Percentiles rank a stretch among this genome's conserved stretches.
phyloP scores from a whole-genome alignment of 257 asterid genomes.

The Scutellaria baicalensis region DNA sequence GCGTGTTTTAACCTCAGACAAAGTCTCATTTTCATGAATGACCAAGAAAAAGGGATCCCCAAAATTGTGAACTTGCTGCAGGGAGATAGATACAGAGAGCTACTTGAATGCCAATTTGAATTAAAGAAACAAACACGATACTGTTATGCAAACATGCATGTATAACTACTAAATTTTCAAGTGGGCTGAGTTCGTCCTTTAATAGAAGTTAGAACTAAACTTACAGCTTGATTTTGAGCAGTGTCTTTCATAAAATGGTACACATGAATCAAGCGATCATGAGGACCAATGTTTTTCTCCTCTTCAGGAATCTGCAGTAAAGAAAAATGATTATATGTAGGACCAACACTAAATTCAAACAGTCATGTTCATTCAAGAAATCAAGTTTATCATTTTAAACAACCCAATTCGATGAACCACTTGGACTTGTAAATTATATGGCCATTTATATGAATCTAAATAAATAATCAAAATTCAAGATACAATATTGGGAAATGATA shows the following conservation, averaged over 20 bases:
- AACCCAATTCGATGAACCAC: background rate
- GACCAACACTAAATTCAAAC: background rate
- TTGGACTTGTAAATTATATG: background rate
- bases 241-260: constrained; percentile 54
- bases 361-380: background rate
- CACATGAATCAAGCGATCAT: constrained; percentile 52
- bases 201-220: constrained; percentile 11
- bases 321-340: background rate
- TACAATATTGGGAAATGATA: background rate
- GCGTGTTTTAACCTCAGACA: constrained; percentile 48
- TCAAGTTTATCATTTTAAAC: too few species aligned
- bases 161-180: background rate
- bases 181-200: background rate
- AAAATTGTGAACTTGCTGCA: constrained; percentile 49
- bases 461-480: background rate
- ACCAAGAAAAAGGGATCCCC: constrained; percentile 72
- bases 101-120: constrained; percentile 1
- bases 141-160: background rate
- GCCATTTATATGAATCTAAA: background rate
- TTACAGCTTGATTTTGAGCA: constrained; percentile 48
- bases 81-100: background rate
- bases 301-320: constrained; percentile 60
- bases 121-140: background rate
- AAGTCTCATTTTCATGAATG: constrained; percentile 62
- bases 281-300: constrained; percentile 56